A percentile compares a stretch with the other conserved stretches of the same genome.
Evolutionary conservation across 1,284 basidiomycete species (phyloP).

Genomic region (Abortiporus biennis): DNA sequence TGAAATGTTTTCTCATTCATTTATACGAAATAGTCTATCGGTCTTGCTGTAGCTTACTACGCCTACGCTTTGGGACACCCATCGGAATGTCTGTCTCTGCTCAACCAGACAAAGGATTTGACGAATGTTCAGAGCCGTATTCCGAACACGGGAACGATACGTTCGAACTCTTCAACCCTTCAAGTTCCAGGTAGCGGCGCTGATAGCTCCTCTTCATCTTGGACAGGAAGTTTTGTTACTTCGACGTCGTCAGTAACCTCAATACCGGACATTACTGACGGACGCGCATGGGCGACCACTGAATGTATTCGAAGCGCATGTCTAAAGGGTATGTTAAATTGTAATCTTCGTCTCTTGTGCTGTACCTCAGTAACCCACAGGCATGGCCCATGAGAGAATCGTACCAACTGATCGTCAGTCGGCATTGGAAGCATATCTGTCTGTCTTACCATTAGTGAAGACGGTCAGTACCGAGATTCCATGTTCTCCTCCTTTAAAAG

Average conservation of each 20-base stretch:
- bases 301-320: conserved; percentile 63
- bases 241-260: conserved; percentile 26
- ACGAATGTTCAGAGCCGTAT: conserved; percentile 44
- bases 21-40: conserved; percentile 38
- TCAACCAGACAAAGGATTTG: conserved; percentile 51
- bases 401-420: conserved; percentile 36
- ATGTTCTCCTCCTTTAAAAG: conserved; percentile 27
- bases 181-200: conserved; percentile 27
- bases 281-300: conserved; percentile 56
- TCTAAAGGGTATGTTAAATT: conserved; percentile 50
- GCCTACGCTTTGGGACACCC: conserved; percentile 69
- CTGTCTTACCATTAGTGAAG: conserved; percentile 47
- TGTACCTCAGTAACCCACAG: conserved; percentile 21
- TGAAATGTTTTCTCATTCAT: conserved; percentile 6
- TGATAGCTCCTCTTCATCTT: conserved; percentile 38
- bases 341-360: neutral
- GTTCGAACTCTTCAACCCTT: conserved; percentile 34
- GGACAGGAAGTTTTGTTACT: conserved; percentile 41
- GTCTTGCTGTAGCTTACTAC: conserved; percentile 68
- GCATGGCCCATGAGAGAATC: conserved; percentile 48
- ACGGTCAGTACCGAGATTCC: conserved; percentile 45
- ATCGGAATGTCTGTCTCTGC: conserved; percentile 53
- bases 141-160: conserved; percentile 35
- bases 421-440: conserved; percentile 50
- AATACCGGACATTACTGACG: conserved; percentile 48